Percentiles rank a stretch among this genome's conserved stretches.
Evolutionary conservation across 2,329 filamentous ascomycete genomes (phyloP).

Genomic region (Sporothrix sp.): DNA sequence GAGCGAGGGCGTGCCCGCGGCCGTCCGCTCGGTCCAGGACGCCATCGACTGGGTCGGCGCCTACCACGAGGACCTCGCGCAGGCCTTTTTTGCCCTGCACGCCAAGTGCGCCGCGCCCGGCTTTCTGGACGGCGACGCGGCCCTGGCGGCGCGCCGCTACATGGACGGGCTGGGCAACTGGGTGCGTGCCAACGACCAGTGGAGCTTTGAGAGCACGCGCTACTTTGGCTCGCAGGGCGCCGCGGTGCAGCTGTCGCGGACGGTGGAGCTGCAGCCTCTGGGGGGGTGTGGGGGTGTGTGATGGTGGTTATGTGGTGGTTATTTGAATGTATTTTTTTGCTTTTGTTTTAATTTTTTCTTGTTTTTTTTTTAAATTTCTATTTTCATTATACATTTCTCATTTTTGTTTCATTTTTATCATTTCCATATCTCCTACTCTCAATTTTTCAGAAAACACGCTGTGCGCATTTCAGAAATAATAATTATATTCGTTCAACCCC

Average conservation of each 20-base stretch:
- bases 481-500: too few species aligned
- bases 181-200: conserved; percentile 19
- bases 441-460: too few species aligned
- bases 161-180: conserved; percentile 20
- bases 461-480: too few species aligned
- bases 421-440: too few species aligned
- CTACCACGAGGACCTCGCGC: conserved; percentile 9
- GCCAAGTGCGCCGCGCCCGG: neutral
- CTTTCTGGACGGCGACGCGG: neutral
- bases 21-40: conserved; percentile 11
- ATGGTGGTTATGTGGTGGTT: neutral
- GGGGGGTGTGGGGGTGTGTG: neutral
- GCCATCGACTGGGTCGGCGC: conserved; percentile 15
- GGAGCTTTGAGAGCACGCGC: conserved; percentile 20
- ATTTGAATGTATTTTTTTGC: neutral
- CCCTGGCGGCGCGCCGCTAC: conserved; percentile 9
- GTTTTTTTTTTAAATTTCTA: neutral
- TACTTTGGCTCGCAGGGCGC: conserved; percentile 17
- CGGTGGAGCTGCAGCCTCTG: neutral
- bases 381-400: neutral
- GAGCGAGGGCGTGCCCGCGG: neutral
- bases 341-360: neutral
- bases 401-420: neutral
- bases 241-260: neutral
- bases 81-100: conserved; percentile 16